These are phyloP conservation scores for Nemania abortiva DNA, from an alignment of 2,329 filamentous ascomycete genomes.

Conservation along the genomic window DNA sequence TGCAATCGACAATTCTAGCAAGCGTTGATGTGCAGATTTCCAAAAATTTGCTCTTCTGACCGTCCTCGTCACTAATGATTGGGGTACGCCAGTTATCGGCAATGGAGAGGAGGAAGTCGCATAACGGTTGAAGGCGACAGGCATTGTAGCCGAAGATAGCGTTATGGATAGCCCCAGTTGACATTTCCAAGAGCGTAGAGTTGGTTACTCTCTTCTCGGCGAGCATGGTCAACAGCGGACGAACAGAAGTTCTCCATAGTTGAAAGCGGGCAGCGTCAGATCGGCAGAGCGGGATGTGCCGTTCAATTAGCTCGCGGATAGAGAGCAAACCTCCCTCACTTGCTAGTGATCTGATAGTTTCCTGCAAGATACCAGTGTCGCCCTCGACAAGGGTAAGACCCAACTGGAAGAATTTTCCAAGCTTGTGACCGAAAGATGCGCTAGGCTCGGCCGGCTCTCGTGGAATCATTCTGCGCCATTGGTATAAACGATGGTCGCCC, in stretches of 20 bases:
- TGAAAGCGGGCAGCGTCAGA: constrained; percentile 16
- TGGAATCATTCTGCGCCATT: constrained; percentile 17
- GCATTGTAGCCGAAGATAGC: constrained; percentile 31
- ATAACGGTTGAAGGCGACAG: constrained; percentile 30
- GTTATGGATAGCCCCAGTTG: constrained; percentile 34
- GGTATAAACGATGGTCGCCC: constrained; percentile 5
- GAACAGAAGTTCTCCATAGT: constrained; percentile 32
- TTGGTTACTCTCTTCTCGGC: constrained; percentile 33
- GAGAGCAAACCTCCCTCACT: constrained; percentile 29
- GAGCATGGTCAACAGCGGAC: constrained; percentile 35
- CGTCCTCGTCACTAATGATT: constrained; percentile 16
- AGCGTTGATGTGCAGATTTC: constrained; percentile 33
- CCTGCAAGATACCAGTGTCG: constrained; percentile 26
- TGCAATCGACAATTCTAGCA: constrained; percentile 31
- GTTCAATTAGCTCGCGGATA: constrained; percentile 35
- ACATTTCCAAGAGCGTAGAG: constrained; percentile 34
- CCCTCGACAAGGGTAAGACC: constrained; percentile 31
- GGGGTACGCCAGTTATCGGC: constrained; percentile 25
- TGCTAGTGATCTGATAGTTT: constrained; percentile 30
- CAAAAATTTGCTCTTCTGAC: constrained; percentile 29
- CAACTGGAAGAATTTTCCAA: constrained; percentile 31
- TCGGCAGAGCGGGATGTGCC: constrained; percentile 21
- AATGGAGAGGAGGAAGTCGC: constrained; percentile 31
- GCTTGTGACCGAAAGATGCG: constrained; percentile 15
- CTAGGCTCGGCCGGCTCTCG: not conserved